Conservation (phyloP, 805 yeast genomes). For the Kluyveromyces siamensis region DNA sequence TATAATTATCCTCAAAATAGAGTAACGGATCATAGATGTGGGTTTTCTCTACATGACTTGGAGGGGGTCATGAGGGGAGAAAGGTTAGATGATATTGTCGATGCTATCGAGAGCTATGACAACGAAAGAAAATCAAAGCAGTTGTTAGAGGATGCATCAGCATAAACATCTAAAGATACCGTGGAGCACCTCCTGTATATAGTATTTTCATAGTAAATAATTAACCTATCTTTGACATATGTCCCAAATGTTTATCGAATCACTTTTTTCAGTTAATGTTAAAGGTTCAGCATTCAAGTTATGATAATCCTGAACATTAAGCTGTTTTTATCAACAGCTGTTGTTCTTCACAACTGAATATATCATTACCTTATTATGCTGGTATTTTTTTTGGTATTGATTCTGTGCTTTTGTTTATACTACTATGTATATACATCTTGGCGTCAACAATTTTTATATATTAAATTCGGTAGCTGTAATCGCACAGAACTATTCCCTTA, state of each 20-base stretch:
- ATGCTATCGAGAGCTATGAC: constrained; percentile 40
- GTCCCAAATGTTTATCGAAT: neutral
- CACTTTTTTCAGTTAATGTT: too few relatives aligned
- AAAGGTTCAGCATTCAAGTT: too few relatives aligned
- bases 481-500: neutral
- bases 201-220: too few relatives aligned
- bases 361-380: too few relatives aligned
- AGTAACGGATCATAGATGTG: constrained; percentile 90
- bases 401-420: neutral
- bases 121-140: constrained; percentile 36
- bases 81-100: constrained; percentile 46
- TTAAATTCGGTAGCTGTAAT: too few relatives aligned
- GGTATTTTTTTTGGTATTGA: too few relatives aligned
- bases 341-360: too few relatives aligned
- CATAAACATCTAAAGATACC: neutral
- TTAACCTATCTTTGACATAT: too few relatives aligned
- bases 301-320: too few relatives aligned
- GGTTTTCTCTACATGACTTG: constrained; percentile 67
- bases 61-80: constrained; percentile 56
- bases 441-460: neutral
- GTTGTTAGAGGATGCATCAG: constrained; percentile 18
- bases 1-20: constrained; percentile 90
- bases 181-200: neutral
- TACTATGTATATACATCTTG: neutral
- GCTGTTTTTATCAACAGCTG: too few relatives aligned